Evolutionary conservation across 2,329 filamentous ascomycete genomes (phyloP).

Genomic region (Dactylonectria macrodidyma): DNA sequence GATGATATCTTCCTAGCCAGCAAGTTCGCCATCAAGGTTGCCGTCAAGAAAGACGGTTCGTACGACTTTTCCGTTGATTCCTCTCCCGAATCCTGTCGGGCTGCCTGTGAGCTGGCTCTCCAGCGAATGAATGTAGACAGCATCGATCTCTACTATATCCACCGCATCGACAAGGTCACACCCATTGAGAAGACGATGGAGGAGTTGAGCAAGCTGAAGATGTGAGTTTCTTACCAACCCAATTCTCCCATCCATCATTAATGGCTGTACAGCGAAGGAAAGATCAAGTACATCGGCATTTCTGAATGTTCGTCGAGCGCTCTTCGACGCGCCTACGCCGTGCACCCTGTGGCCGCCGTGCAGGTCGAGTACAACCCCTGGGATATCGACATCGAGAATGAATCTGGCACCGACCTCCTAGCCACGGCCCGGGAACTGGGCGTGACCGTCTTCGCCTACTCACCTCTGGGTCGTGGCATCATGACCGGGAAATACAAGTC

Average conservation of each 20-base stretch:
- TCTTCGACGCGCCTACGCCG: conserved; percentile 63
- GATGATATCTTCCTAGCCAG: conserved; percentile 61
- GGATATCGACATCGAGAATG: conserved; percentile 69
- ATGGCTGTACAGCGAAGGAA: conserved; percentile 67
- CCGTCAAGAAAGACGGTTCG: conserved; percentile 14
- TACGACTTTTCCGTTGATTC: too few relatives aligned
- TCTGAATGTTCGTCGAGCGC: conserved; percentile 62
- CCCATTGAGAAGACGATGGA: conserved; percentile 63
- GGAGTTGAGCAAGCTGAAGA: conserved; percentile 61
- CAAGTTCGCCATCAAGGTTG: conserved; percentile 42
- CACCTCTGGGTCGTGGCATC: conserved; percentile 72
- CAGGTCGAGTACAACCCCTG: conserved; percentile 71
- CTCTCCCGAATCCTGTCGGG: conserved; percentile 11
- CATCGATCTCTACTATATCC: conserved; percentile 68
- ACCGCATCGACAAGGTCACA: conserved; percentile 60
- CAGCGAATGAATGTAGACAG: conserved; percentile 56
- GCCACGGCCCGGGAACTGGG: conserved; percentile 71
- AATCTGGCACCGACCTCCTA: conserved; percentile 66
- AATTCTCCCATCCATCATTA: too few relatives aligned
- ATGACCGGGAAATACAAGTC: conserved; percentile 66
- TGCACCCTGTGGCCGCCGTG: conserved; percentile 66
- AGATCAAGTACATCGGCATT: conserved; percentile 69
- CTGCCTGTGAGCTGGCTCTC: conserved; percentile 53
- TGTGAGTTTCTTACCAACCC: too few relatives aligned
- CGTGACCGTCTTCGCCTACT: conserved; percentile 70